Evolutionary conservation across 2,329 filamentous ascomycete genomes (phyloP).

Genomic region (Fusarium pseudonygamai): DNA sequence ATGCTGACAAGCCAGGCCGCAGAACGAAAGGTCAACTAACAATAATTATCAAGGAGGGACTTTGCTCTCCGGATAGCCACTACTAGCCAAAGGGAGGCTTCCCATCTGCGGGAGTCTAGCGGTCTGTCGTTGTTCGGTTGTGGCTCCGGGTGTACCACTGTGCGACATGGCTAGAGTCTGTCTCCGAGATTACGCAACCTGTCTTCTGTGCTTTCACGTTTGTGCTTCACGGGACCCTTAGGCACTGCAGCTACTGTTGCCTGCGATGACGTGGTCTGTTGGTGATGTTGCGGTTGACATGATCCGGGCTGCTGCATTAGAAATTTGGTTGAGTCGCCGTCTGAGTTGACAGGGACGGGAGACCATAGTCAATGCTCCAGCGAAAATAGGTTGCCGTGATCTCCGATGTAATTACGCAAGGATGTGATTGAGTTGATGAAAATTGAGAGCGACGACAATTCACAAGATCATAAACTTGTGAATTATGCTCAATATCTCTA

Average conservation of each 20-base stretch:
- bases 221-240: rapidly evolving
- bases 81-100: rapidly evolving
- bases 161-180: neutral
- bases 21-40: neutral
- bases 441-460: neutral
- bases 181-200: neutral
- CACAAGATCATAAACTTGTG: neutral
- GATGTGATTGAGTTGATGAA: neutral
- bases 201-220: neutral
- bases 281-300: neutral
- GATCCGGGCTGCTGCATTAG: rapidly evolving
- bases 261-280: neutral
- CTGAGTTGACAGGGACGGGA: neutral
- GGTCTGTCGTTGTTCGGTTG: neutral
- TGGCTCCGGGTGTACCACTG: neutral
- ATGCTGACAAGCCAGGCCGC: neutral
- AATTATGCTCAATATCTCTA: neutral
- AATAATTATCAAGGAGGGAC: too few species aligned
- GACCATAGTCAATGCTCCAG: neutral
- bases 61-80: neutral
- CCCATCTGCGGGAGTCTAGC: neutral
- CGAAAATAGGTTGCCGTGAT: neutral
- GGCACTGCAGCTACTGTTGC: rapidly evolving
- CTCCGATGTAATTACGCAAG: neutral
- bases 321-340: neutral